Evolutionary conservation across 176 grass and related monocot species (phyloP).

Genomic region (Musa acuminata): DNA sequence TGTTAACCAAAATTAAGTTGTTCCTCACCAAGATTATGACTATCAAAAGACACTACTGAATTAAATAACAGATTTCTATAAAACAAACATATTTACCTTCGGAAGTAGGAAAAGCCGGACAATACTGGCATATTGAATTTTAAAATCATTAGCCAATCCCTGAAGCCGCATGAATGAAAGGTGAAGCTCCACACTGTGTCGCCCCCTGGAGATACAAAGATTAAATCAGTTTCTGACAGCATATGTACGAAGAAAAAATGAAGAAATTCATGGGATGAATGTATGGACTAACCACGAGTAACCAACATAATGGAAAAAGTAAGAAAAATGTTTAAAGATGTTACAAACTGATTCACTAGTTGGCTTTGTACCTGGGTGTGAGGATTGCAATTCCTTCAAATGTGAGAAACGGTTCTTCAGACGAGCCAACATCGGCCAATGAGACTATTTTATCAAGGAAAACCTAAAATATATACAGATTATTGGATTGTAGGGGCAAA

Average conservation of each 20-base stretch:
- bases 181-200: slow-evolving; percentile 87
- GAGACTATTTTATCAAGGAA: slow-evolving; percentile 49
- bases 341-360: neutral
- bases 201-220: slow-evolving; percentile 42
- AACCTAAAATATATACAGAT: slow-evolving; percentile 49
- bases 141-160: slow-evolving; percentile 97
- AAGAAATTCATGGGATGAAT: neutral
- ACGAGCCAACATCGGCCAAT: slow-evolving; percentile 59
- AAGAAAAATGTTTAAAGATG: neutral
- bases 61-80: neutral
- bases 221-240: neutral
- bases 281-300: neutral
- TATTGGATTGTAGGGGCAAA: neutral
- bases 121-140: slow-evolving; percentile 95
- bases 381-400: slow-evolving; percentile 97
- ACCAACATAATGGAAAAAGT: slow-evolving; percentile 11
- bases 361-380: slow-evolving; percentile 58
- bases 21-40: neutral
- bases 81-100: slow-evolving; percentile 53
- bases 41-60: neutral
- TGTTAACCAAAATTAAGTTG: neutral
- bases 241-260: neutral
- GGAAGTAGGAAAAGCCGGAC: slow-evolving; percentile 79
- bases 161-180: slow-evolving; percentile 76
- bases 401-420: slow-evolving; percentile 68